Conservation (phyloP, 768 basidiomycete species). For the Panellus pusillus region DNA sequence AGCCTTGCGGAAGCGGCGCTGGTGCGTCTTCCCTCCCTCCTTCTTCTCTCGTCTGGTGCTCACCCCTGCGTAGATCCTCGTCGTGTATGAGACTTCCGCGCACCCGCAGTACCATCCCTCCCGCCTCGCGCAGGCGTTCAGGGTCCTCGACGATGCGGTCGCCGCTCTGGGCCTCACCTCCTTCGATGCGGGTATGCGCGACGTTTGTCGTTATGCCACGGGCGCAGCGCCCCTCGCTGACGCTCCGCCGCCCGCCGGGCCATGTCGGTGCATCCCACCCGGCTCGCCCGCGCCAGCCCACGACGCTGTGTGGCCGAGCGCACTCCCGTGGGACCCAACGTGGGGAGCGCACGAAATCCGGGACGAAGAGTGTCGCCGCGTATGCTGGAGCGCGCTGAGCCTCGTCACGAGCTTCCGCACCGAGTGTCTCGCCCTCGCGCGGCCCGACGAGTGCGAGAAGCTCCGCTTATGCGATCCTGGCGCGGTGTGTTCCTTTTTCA, state of each 20-base stretch:
- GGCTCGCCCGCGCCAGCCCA: conserved; percentile 23
- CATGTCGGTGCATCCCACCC: conserved; percentile 37
- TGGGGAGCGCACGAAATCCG: conserved; percentile 42
- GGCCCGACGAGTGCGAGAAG: conserved; percentile 41
- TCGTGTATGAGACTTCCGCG: conserved; percentile 52
- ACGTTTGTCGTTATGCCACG: conserved; percentile 39
- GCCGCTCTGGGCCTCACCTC: conserved; percentile 41
- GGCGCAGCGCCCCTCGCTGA: conserved; percentile 28
- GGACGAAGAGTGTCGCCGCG: conserved; percentile 49
- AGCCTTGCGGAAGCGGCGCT: conserved; percentile 54
- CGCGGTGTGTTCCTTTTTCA: conserved; percentile 34
- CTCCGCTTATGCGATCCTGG: conserved; percentile 26
- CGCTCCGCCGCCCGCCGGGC: conserved; percentile 15
- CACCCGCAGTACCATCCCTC: conserved; percentile 48
- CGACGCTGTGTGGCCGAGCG: conserved; percentile 36
- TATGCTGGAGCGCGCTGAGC: conserved; percentile 52
- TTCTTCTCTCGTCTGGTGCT: neutral
- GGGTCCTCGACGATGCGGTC: conserved; percentile 48
- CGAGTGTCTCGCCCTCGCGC: conserved; percentile 46
- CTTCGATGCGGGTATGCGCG: conserved; percentile 43
- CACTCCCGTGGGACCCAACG: conserved; percentile 44
- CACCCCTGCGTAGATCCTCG: conserved; percentile 39
- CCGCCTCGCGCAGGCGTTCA: conserved; percentile 41
- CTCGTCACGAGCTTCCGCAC: conserved; percentile 31
- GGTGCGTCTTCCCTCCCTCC: conserved; percentile 30